Evolutionary conservation across 2,329 filamentous ascomycete genomes (phyloP).

Genomic region (Diaporthe sp.): DNA sequence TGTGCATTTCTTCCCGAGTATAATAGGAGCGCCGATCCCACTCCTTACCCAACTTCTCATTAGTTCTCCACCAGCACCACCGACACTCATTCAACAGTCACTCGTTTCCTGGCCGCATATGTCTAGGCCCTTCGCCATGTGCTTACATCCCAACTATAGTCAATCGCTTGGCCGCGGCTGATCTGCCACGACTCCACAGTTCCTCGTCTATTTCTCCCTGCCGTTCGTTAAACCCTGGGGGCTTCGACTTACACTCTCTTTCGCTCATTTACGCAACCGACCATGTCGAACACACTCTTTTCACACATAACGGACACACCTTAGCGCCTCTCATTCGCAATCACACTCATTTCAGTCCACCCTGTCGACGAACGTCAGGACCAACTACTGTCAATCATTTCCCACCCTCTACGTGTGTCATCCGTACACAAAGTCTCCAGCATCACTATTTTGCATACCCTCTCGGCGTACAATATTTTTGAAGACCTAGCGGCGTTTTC

Average conservation of each 20-base stretch:
- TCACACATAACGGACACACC: neutral
- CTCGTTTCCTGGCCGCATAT: neutral
- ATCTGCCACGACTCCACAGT: neutral
- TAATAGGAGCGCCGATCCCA: slow-evolving; percentile 4
- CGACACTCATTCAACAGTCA: slow-evolving; percentile 14
- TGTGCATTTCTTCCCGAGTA: neutral
- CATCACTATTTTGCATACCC: neutral
- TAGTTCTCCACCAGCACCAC: slow-evolving; percentile 3
- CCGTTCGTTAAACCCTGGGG: neutral
- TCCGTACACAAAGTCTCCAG: neutral
- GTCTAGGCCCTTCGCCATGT: neutral
- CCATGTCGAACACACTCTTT: neutral
- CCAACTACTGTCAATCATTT: neutral
- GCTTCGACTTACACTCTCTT: neutral
- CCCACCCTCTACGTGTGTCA: neutral
- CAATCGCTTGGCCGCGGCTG: neutral
- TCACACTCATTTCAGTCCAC: neutral
- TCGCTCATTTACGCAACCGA: neutral
- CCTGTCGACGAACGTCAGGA: neutral
- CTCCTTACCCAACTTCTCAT: neutral
- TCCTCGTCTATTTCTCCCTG: neutral
- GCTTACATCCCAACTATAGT: neutral
- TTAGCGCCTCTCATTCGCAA: neutral
- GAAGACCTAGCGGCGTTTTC: neutral
- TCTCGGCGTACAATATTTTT: neutral